Conservation (phyloP, 2,329 filamentous ascomycete species). For the Fusarium algeriense region DNA sequence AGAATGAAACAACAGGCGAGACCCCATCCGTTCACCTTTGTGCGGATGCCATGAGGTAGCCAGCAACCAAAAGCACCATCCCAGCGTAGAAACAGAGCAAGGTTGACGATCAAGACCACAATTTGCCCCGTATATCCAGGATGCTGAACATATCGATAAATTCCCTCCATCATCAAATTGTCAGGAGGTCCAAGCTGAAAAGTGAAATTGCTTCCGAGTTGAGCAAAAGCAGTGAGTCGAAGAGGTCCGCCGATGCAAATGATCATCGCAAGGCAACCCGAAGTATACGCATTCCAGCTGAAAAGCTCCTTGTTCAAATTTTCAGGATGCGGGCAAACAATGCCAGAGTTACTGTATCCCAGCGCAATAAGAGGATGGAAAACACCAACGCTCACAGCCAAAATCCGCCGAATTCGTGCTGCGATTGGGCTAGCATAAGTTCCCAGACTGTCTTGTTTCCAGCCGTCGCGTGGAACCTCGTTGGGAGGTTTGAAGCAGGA, state of each 20-base stretch:
- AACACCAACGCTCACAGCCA: background rate
- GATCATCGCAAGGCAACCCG: background rate
- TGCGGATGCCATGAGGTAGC: background rate
- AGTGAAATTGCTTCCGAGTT: background rate
- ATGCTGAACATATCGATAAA: background rate
- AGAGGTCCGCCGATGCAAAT: background rate
- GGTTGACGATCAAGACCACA: background rate
- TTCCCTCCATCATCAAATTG: background rate
- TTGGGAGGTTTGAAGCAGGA: background rate
- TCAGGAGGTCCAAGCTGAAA: background rate
- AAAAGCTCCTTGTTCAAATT: background rate
- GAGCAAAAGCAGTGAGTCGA: background rate
- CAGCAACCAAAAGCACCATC: background rate
- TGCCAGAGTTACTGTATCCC: background rate
- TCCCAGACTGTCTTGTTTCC: constrained; percentile 1
- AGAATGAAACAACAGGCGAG: background rate
- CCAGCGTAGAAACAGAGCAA: background rate
- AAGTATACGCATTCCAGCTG: background rate
- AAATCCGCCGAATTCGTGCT: background rate
- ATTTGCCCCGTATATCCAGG: background rate
- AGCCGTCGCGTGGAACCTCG: background rate
- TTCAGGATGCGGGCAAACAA: background rate
- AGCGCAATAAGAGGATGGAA: background rate
- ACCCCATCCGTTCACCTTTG: background rate
- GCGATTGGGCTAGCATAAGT: background rate